phyloP scores from a whole-genome alignment of 352 stramenopile species.

The Globisporangium takayamanum region DNA sequence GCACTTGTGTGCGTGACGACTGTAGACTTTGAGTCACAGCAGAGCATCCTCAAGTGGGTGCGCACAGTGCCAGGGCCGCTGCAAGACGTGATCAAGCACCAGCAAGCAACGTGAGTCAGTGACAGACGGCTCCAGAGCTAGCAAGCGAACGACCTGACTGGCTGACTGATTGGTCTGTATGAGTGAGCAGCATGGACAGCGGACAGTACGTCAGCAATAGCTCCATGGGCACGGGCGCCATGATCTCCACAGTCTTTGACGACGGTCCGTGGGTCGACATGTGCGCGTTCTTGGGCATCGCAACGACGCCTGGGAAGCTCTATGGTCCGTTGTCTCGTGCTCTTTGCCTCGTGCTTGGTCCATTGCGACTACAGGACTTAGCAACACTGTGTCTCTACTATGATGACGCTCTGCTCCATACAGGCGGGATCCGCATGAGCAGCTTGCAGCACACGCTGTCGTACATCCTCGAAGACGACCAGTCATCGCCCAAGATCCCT shows the following conservation, averaged over 20 bases:
- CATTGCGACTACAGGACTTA: not conserved
- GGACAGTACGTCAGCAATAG: slow-evolving; percentile 34
- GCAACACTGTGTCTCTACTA: not conserved
- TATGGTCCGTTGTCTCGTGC: slow-evolving; percentile 37
- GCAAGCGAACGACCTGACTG: not conserved
- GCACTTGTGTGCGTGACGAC: not conserved
- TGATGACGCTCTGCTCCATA: not conserved
- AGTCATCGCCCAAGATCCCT: slow-evolving; percentile 46
- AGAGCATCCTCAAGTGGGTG: slow-evolving; percentile 77
- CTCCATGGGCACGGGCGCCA: slow-evolving; percentile 28
- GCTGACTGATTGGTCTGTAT: not conserved
- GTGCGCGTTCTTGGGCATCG: slow-evolving; percentile 52
- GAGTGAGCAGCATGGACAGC: slow-evolving; percentile 28
- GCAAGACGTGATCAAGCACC: slow-evolving; percentile 74
- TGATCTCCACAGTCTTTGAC: slow-evolving; percentile 71
- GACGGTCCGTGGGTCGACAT: slow-evolving; percentile 78
- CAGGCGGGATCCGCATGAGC: slow-evolving; percentile 65
- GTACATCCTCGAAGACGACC: slow-evolving; percentile 54
- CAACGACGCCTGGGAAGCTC: slow-evolving; percentile 35
- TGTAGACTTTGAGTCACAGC: slow-evolving; percentile 45
- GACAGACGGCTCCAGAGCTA: not conserved
- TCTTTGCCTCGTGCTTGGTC: not conserved
- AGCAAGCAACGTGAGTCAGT: slow-evolving; percentile 30
- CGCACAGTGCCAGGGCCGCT: slow-evolving; percentile 59
- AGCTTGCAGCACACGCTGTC: slow-evolving; percentile 50